A percentile compares a stretch with the other conserved stretches of the same genome.
Evolutionary conservation across 2,329 filamentous ascomycete species (phyloP).

Genomic region (Cercospora janseana): DNA sequence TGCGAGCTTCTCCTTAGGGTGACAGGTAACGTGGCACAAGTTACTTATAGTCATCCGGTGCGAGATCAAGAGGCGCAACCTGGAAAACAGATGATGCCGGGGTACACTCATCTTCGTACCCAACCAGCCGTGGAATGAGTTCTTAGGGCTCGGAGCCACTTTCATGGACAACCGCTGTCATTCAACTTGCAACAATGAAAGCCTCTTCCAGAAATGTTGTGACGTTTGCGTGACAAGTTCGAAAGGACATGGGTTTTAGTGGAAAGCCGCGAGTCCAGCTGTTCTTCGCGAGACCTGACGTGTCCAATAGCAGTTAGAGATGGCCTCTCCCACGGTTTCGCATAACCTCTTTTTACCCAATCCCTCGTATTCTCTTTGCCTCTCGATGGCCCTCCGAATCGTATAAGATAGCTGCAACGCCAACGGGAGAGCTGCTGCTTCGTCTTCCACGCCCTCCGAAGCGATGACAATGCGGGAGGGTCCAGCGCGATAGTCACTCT

Average conservation of each 20-base stretch:
- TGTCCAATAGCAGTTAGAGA: background rate
- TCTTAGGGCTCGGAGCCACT: background rate
- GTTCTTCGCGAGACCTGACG: too few relatives aligned
- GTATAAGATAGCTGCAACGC: background rate
- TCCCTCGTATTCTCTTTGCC: background rate
- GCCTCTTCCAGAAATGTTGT: background rate
- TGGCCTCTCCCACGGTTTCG: background rate
- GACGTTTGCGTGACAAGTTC: background rate
- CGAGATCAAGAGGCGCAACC: background rate
- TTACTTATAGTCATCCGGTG: background rate
- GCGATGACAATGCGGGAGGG: background rate
- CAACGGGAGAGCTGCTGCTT: background rate
- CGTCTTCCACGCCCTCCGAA: constrained; percentile 2
- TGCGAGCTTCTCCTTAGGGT: background rate
- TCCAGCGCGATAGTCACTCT: constrained; percentile 2
- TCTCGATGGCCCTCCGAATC: background rate
- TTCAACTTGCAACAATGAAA: background rate
- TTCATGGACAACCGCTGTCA: background rate
- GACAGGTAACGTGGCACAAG: background rate
- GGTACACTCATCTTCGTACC: too few relatives aligned
- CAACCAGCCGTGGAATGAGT: background rate
- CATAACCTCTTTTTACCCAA: background rate
- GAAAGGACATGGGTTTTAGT: background rate
- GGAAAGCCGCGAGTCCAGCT: too few relatives aligned
- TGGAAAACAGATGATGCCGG: too few relatives aligned